These are phyloP conservation scores for Globisporangium cederbergense DNA, from an alignment of 352 stramenopile genomes.

Conservation along the genomic window DNA sequence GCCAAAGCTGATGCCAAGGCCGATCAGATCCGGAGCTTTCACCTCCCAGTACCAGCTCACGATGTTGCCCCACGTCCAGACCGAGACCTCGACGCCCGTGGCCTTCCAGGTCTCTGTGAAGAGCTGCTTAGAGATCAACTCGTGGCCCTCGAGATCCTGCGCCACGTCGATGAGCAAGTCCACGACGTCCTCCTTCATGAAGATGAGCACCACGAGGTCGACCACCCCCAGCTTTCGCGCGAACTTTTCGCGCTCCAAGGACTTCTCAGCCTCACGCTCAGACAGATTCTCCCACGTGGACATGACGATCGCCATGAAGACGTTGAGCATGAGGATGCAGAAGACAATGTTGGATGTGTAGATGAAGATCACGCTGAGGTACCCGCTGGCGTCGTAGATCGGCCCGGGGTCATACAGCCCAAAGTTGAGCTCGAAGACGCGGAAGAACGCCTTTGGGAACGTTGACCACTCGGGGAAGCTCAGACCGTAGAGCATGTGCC, in stretches of 20 bases:
- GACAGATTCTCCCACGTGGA: conserved; percentile 60
- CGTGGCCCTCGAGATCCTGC: conserved; percentile 36
- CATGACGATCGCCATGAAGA: conserved; percentile 81
- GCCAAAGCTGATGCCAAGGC: neutral
- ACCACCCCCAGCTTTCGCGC: conserved; percentile 33
- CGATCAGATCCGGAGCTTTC: neutral
- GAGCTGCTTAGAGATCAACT: conserved; percentile 27
- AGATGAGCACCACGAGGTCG: conserved; percentile 49
- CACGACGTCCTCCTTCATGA: conserved; percentile 58
- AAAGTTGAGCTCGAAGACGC: conserved; percentile 75
- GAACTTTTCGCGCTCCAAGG: conserved; percentile 41
- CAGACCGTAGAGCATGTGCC: conserved; percentile 68
- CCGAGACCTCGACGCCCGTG: conserved; percentile 31
- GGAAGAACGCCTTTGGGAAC: conserved; percentile 54
- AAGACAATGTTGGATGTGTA: conserved; percentile 68
- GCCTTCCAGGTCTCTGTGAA: conserved; percentile 48
- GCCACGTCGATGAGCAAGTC: conserved; percentile 55
- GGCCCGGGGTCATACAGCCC: conserved; percentile 61
- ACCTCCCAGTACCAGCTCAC: conserved; percentile 62
- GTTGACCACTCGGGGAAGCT: conserved; percentile 62
- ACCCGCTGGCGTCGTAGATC: conserved; percentile 61
- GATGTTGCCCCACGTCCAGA: conserved; percentile 38
- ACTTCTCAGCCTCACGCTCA: conserved; percentile 48
- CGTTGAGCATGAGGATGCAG: conserved; percentile 75
- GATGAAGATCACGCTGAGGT: conserved; percentile 67